A percentile compares a stretch with the other conserved stretches of the same genome.
phyloP scores from a whole-genome alignment of 495 filamentous ascomycete genomes.

The Daldinia vernicosa region DNA sequence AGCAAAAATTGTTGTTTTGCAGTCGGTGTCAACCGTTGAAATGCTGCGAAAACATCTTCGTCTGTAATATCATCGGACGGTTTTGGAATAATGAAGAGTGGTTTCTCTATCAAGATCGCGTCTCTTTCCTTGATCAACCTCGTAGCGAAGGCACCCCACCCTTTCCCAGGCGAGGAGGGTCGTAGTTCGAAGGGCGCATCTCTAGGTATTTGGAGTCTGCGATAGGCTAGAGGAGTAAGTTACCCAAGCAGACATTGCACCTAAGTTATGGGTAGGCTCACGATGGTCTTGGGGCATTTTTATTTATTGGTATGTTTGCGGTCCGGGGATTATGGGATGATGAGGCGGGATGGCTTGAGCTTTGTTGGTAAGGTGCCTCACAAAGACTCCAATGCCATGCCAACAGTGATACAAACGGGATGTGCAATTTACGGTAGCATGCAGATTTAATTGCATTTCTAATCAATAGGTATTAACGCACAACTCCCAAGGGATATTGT shows the following conservation, averaged over 20 bases:
- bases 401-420: not conserved
- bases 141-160: slow-evolving; percentile 5
- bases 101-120: not conserved
- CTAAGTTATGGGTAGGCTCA: not conserved
- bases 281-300: slow-evolving; percentile 5
- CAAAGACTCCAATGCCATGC: not conserved
- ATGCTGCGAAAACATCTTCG: not conserved
- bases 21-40: not conserved
- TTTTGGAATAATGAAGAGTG: not conserved
- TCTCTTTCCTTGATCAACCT: not conserved
- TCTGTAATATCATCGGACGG: not conserved
- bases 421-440: not conserved
- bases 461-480: not conserved
- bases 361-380: too few relatives aligned
- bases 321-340: not conserved
- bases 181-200: slow-evolving; percentile 5
- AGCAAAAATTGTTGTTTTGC: not conserved
- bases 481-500: not conserved
- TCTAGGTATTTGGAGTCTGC: not conserved
- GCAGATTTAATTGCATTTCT: not conserved
- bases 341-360: not conserved
- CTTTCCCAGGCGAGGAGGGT: slow-evolving; percentile 1
- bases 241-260: not conserved
- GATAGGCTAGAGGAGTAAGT: not conserved
- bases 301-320: not conserved